Conservation (phyloP, 768 basidiomycete species). For the Pisolithus orientalis region DNA sequence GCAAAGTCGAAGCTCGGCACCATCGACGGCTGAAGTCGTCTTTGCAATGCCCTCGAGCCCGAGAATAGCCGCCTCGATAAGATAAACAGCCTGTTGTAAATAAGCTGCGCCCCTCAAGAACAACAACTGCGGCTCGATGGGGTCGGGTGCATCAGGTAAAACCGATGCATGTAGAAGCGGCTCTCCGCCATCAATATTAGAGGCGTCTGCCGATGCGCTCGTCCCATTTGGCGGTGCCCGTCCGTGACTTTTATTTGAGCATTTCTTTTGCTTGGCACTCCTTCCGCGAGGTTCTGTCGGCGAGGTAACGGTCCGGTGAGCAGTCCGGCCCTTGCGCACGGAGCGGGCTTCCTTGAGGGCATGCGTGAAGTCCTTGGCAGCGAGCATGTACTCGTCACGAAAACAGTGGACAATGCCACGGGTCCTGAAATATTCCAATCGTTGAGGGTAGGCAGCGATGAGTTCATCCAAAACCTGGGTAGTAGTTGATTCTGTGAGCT, state of each 20-base stretch:
- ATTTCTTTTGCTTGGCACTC: constrained; percentile 52
- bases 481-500: constrained; percentile 78
- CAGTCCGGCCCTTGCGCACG: constrained; percentile 55
- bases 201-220: constrained; percentile 37
- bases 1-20: constrained; percentile 71
- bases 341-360: constrained; percentile 75
- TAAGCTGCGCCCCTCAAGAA: constrained; percentile 82
- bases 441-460: constrained; percentile 65
- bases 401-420: constrained; percentile 89
- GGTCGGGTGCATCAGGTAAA: constrained; percentile 74
- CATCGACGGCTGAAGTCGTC: constrained; percentile 47
- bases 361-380: constrained; percentile 75
- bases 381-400: constrained; percentile 71
- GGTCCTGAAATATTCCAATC: constrained; percentile 80
- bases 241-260: constrained; percentile 43
- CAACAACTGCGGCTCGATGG: constrained; percentile 77
- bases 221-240: constrained; percentile 69
- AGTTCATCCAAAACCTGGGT: constrained; percentile 73
- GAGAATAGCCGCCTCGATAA: constrained; percentile 70
- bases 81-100: constrained; percentile 68
- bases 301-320: constrained; percentile 42
- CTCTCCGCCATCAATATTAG: constrained; percentile 42
- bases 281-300: constrained; percentile 34
- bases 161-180: constrained; percentile 64
- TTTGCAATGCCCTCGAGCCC: constrained; percentile 65